Base-by-base conservation (phyloP, 2,329 filamentous ascomycete genomes). In the Colletotrichum truncatum region DNA sequence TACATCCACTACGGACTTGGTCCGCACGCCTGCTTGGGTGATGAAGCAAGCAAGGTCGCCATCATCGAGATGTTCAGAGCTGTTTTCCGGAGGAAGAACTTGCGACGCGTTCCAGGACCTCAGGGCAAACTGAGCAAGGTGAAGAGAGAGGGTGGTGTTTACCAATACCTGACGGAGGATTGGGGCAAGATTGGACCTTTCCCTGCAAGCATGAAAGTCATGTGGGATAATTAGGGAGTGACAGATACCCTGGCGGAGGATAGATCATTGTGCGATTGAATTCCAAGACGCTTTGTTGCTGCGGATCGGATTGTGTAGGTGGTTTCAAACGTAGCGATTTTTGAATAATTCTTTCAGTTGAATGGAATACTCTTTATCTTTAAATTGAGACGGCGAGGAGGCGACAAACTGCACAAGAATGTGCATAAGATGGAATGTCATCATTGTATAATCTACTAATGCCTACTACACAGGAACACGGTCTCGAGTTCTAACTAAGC, bases 51-150 rank as follows among this genome's bases (percentile, higher is more conserved):
- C 72, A 82, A 88, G 67, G 81, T 88, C 2, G 89, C 88, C 0
- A 78, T 94, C 63, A 86, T 87, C 1, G 86, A 90, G 68, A 89
- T 93, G 82, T 85, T 93, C 75, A 86, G 91, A 49, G 85, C 86
- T 1, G 77, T 93, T 2, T 91, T 90, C 71, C 79, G 83, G 64
- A 80, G 88, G 69, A 82, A 85, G 69, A 88, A 88, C 57, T 74
- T 94, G 10, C 80, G 88, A 6, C 82, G 88, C 28, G 88, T 87
- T 0, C 80, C 86, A 0, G 91, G 91, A 0, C 78, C 85, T 1
- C 88, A 91, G 76, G 91, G 91, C 0, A 78, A 88, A 72, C 74
- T 93, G 68, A 92, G 92, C 82, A 90, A 87, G 79, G 81, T 93
- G 2, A 77, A 81, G 0, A 81, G 51, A 23, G 79, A 82, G 0